Base-by-base conservation (phyloP, 1,139 yeast species). In the Geotrichum restrictum region DNA sequence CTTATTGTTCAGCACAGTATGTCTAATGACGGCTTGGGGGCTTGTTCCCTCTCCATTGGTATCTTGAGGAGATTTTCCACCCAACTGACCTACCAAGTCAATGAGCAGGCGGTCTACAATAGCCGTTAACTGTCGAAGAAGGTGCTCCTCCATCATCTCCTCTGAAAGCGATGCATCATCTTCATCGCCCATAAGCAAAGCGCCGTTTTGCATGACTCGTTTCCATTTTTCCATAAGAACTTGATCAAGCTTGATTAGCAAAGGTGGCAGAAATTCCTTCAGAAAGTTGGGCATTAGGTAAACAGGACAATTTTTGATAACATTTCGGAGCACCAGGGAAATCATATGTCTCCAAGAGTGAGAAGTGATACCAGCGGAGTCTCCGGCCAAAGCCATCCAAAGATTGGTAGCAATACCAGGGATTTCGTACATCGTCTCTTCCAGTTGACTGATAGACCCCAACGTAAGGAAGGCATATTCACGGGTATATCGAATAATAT, bases 261-360 rank as follows among this genome's bases (percentile, higher is more conserved):
- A 81, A 56, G 79, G 82, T 0, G 97, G 96, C 57, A 93, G 72
- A 59, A 93, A 80, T 52, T 83, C 85, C 10, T 78, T 69, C 85
- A 91, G 80, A 64, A 93, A 93, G 1, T 78, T 71, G 48, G 79
- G 80, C 45, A 87, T 83, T 62, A 75, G 79, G 48, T 78, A 78
- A 1, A 78, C 76, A 0, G 98, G 98, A 68, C 98, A 93, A 64
- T 88, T 87, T 62, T 88, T 86, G 45, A 93, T 80, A 11, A 91
- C 85, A 57, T 88, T 87, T 59, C 98, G 78, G 52, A 93, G 77
- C 57, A 95, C 94, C 52, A 93, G 79, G 60, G 93, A 89, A 47
- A 91, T 83, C 85, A 93, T 87, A 65, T 93, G 98, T 59, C 95
- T 85, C 98, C 98, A 94, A 38, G 96, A 88, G 69, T 94, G 98